Evolutionary conservation across 1,284 basidiomycete genomes (phyloP).

Genomic region (Ustanciosporium gigantosporum): DNA sequence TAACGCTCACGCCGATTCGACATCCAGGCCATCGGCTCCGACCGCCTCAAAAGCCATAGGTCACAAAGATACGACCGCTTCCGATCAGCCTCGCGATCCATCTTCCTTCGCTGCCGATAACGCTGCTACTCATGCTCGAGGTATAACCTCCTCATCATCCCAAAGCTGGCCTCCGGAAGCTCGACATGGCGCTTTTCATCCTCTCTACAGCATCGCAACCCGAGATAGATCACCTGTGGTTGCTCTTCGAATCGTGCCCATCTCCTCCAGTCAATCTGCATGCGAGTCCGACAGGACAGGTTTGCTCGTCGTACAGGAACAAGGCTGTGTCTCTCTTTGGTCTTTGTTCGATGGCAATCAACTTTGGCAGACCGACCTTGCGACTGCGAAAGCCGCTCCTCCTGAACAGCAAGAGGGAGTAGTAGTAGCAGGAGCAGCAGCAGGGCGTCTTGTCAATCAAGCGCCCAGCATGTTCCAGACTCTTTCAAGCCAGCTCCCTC

Average conservation of each 20-base stretch:
- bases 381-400: conserved; percentile 3
- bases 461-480: conserved; percentile 22
- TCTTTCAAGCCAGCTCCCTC: conserved; percentile 19
- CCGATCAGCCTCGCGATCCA: too few species aligned
- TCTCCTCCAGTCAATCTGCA: background rate
- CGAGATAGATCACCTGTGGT: conserved; percentile 26
- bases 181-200: background rate
- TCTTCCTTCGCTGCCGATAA: too few species aligned
- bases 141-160: too few species aligned
- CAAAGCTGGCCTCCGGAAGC: background rate
- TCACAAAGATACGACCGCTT: background rate
- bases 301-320: conserved; percentile 29
- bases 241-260: conserved; percentile 18
- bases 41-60: background rate
- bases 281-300: conserved; percentile 3
- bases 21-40: too few species aligned
- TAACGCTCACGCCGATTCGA: too few species aligned
- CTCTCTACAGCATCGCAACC: conserved; percentile 8
- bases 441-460: too few species aligned
- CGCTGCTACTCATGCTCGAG: too few species aligned
- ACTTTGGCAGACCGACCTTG: conserved; percentile 26
- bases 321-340: conserved; percentile 30
- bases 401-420: too few species aligned
- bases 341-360: conserved; percentile 18
- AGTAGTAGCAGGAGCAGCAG: too few species aligned